Evolutionary conservation across 2,329 filamentous ascomycete species (phyloP), one percentile per base, ranked within the genome.

Genomic region (Trichoderma atroviride): DNA sequence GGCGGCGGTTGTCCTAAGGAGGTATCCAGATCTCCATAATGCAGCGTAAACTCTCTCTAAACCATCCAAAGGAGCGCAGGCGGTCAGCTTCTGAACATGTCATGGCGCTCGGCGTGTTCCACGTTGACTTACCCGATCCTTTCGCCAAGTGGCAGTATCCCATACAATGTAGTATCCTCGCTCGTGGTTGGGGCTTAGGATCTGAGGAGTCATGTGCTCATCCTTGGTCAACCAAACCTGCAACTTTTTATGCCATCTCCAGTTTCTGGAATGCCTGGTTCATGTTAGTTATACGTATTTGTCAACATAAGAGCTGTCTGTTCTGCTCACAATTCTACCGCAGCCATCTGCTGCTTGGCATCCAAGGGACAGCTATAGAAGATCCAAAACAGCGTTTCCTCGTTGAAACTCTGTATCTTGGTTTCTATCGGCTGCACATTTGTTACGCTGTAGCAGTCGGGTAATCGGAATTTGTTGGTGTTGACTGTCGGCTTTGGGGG

Each of bases 141-240:
- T 88, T 59, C 84, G 83, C 88, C 88, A 91, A 65, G 81, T 83
- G n/a, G 79, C 80, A 10, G 86, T 85, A 73, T 90, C 88, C 85
- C 89, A 91, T 69, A 91, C 84, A 70, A 90, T 85, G 76, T 91
- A 91, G 78, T 86, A 90, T 0, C 89, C 89, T 70, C 88, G 85
- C 78, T 91, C 89, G 61, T 88, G 86, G 64, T 81, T 85, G 14
- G 84, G 83, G 65, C 86, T 86, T 56, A 91, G 77, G 19, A 85
- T 82, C 70, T 88, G 87, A 35, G 88, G 88, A 56, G 86, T 84
- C 87, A 90, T 88, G 72, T 87, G 81, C 69, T 90, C 88, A 74
- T 91, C 89, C 77, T 91, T 91, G 5, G 89, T 91, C 61, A 91
- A 79, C 89, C 89, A 91, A 29, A 90, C 78, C 72, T 88, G 87